Evolutionary conservation across 176 grass and related monocot species (phyloP), one percentile per base, ranked within the genome.

Genomic region (Eragrostis nindensis): DNA sequence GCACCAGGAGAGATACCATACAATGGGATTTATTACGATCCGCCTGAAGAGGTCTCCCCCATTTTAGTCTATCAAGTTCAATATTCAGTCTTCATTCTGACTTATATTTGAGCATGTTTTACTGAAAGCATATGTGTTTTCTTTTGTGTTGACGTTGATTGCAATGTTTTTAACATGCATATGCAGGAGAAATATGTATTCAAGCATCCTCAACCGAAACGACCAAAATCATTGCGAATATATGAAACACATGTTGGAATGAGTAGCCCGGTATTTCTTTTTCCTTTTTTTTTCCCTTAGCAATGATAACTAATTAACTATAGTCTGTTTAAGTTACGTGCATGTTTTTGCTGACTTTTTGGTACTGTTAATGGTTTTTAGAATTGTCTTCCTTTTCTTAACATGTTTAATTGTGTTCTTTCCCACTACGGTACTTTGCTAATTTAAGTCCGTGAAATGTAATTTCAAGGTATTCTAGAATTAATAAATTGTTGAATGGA

Each of bases 221-320:
- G 82, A 41, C 95, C 95, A 85, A 94, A 94, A 45, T 98, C 95
- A 79, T 62, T 98, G 70, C 70, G 92, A 72, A 98, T 98, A 87
- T 98, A 98, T 78, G 95, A 98, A 90, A 91, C 90, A 50, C 95
- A 98, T 91, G 84, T 98, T 85, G 95, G 95, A 87, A 98, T 98
- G 92, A 98, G 95, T 75, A 98, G 95, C 84, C 86, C 90, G 74
- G 95, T 98, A 91, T 74, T 79, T n/a, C n/a, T n/a, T n/a, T n/a
- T n/a, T n/a, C n/a, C n/a, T n/a, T n/a, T n/a, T n/a, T n/a, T n/a
- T n/a, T n/a, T n/a, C n/a, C n/a, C n/a, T 71, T 70, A 39, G 53
- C 49, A 21, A 45, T 61, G 39, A 10, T 63, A 85, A 15, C 19
- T 40, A 79, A 67, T 52, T 62, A 53, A 36, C 32, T 36, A 36